Percentiles rank a stretch among this genome's conserved stretches.
Evolutionary conservation across 768 basidiomycete species (phyloP).

Genomic region (Boletus edulis): DNA sequence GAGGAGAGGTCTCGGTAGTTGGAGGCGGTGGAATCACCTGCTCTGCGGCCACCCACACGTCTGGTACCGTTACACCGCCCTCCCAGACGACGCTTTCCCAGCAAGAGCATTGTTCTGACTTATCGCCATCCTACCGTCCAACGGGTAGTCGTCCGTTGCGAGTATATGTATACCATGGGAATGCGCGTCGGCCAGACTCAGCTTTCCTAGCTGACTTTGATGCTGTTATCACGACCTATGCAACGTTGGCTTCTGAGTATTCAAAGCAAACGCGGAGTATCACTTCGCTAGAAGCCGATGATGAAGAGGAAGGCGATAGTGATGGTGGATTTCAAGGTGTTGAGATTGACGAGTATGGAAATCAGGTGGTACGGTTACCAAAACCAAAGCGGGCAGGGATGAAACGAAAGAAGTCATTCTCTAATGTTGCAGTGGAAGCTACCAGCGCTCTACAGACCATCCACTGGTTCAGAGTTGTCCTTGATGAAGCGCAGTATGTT

Average conservation of each 20-base stretch:
- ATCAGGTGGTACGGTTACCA: slow-evolving; percentile 53
- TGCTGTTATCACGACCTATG: slow-evolving; percentile 95
- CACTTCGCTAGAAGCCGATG: slow-evolving; percentile 56
- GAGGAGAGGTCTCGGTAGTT: slow-evolving; percentile 77
- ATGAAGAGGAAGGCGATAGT: slow-evolving; percentile 64
- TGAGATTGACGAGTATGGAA: slow-evolving; percentile 69
- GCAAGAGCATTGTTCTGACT: slow-evolving; percentile 23
- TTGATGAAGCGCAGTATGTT: slow-evolving; percentile 95
- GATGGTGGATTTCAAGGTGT: slow-evolving; percentile 60
- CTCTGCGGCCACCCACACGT: slow-evolving; percentile 29
- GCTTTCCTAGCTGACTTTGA: slow-evolving; percentile 90
- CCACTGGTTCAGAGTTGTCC: slow-evolving; percentile 93
- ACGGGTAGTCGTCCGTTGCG: slow-evolving; percentile 57
- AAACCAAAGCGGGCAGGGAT: slow-evolving; percentile 67
- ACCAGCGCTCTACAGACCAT: slow-evolving; percentile 89
- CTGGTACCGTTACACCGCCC: slow-evolving; percentile 37
- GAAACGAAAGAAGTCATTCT: slow-evolving; percentile 60
- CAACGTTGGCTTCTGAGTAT: slow-evolving; percentile 92
- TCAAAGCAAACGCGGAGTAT: slow-evolving; percentile 81
- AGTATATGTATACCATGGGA: slow-evolving; percentile 96
- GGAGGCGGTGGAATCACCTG: slow-evolving; percentile 63
- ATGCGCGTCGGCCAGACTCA: slow-evolving; percentile 83
- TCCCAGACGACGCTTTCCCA: slow-evolving; percentile 33
- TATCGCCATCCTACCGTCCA: slow-evolving; percentile 33
- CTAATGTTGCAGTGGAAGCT: slow-evolving; percentile 42